Base-by-base conservation (phyloP, 2,329 filamentous ascomycete genomes). In the Talaromyces sp. region DNA sequence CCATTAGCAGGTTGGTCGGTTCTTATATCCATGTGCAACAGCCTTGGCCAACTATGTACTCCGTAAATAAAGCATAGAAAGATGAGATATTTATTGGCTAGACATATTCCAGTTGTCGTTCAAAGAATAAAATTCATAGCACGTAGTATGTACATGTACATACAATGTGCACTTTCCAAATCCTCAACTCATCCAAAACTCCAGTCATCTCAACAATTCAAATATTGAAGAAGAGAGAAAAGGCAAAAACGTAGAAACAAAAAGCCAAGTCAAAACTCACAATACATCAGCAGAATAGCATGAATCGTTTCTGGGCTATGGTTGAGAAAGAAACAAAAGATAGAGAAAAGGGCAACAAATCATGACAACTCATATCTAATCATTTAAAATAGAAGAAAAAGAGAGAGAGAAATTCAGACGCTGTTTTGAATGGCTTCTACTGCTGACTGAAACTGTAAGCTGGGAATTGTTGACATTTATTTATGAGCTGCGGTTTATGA, bases 401-500 rank as follows among this genome's bases (percentile, higher is more conserved):
- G 16, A n/a, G 3, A 42, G 12, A 42, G 18, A 18, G 23, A 47
- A 14, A 9, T 10, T 16, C 18, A 47, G 18, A 16, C 44, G 10
- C 40, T 42, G 40, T 8, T 47, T 27, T 23, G n/a, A 40, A 40
- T n/a, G 36, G 7, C 10, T 47, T 47, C 44, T 47, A 47, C 44
- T 47, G 40, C 40, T 16, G 33, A 36, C 33, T 12, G 12, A 14
- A 47, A 47, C 42, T 18, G n/a, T 18, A 47, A 2, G 23, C 23
- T 23, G 23, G 23, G 23, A 23, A 23, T 23, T 36, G 44, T 47
- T 47, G 7, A 23, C 12, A 47, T 10, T 47, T 33, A 18, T 47
- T n/a, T 53, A 53, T 31, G 27, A 53, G 16, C 47, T 40, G 50
- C 27, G 28, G 64, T 75, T 23, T 70, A 87, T 56, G 84, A 85